Conservation (phyloP, 345 rosid genomes). For the Triadica sebifera region DNA sequence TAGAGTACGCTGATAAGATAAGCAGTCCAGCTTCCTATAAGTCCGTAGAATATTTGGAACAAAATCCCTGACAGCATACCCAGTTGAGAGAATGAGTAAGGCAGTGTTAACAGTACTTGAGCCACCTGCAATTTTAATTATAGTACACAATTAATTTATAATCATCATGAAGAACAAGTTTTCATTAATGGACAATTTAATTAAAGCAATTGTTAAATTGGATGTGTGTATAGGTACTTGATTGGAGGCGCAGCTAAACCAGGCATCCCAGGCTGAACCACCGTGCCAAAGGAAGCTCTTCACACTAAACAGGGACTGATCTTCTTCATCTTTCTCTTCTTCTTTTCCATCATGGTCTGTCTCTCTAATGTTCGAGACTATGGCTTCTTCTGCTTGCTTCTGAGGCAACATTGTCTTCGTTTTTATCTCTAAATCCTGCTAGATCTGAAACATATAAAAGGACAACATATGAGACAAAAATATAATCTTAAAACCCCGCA, state of each 20-base stretch:
- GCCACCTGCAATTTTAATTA: conserved; percentile 57
- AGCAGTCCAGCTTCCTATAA: conserved; percentile 98
- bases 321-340: conserved; percentile 25
- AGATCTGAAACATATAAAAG: conserved; percentile 41
- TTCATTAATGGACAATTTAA: too few relatives aligned
- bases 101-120: conserved; percentile 87
- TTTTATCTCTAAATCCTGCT: conserved; percentile 23
- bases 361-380: conserved; percentile 57
- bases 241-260: conserved; percentile 99
- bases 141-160: background rate
- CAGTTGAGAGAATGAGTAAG: conserved; percentile 96
- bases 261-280: conserved; percentile 98
- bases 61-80: conserved; percentile 89
- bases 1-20: conserved; percentile 96
- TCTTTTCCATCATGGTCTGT: conserved; percentile 34
- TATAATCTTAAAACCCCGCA: conserved; percentile 16
- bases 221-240: conserved; percentile 43
- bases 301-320: conserved; percentile 46
- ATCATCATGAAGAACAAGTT: background rate
- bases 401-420: conserved; percentile 61
- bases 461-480: conserved; percentile 42
- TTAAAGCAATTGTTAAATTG: background rate
- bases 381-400: conserved; percentile 93
- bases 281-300: conserved; percentile 93
- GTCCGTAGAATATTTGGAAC: conserved; percentile 82